Conservation (phyloP, 23 red algal species). For the Pyropia yezoensis region DNA sequence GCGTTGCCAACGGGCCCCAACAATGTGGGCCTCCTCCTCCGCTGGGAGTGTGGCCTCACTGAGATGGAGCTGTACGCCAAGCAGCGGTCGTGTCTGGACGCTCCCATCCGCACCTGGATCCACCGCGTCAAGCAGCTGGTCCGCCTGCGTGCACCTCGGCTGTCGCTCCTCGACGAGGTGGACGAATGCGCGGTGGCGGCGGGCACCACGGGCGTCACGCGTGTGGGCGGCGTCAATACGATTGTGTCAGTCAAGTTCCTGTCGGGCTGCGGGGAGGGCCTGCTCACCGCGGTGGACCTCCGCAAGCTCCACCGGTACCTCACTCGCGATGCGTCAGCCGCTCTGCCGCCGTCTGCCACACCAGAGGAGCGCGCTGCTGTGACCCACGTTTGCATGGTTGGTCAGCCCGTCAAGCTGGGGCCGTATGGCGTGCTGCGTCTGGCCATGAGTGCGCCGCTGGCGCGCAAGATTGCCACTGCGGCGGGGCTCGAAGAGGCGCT, state of each 20-base stretch:
- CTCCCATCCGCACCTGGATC: constrained; percentile 31
- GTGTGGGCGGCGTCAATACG: constrained; percentile 37
- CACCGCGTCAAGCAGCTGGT: constrained; percentile 16
- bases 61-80: constrained; percentile 70
- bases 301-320: constrained; percentile 38
- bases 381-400: constrained; percentile 51
- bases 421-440: constrained; percentile 43
- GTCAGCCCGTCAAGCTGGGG: constrained; percentile 73
- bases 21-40: constrained; percentile 55
- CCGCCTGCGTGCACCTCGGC: constrained; percentile 24
- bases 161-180: constrained; percentile 28
- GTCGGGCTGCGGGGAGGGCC: constrained; percentile 16
- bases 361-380: constrained; percentile 21
- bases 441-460: constrained; percentile 57
- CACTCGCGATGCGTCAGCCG: constrained; percentile 30
- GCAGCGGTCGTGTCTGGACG: constrained; percentile 16
- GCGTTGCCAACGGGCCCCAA: constrained; percentile 23
- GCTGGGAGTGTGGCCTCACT: constrained; percentile 68
- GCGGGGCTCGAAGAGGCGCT: constrained; percentile 24
- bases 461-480: constrained; percentile 26
- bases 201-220: constrained; percentile 13
- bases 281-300: constrained; percentile 27
- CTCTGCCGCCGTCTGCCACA: constrained; percentile 15
- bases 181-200: constrained; percentile 20
- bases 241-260: constrained; percentile 53